Conservation (phyloP, 2,329 filamentous ascomycete genomes). For the Fusarium solani-melongenae region DNA sequence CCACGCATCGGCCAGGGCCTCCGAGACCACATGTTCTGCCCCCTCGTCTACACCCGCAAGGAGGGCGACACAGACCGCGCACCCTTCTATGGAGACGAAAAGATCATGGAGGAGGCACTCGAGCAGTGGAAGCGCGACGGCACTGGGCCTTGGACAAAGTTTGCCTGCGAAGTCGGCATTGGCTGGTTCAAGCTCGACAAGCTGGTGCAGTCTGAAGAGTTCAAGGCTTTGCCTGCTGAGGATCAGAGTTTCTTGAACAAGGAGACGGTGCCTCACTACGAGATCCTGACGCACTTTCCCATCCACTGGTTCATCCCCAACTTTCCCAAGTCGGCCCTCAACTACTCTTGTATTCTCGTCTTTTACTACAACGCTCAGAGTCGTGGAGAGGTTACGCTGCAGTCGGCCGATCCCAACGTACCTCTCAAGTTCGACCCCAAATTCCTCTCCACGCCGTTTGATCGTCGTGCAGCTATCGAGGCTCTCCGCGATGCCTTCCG, state of each 20-base stretch:
- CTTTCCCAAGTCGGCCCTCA: slow-evolving; percentile 49
- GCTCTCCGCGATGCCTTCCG: slow-evolving; percentile 55
- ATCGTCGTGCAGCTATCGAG: slow-evolving; percentile 62
- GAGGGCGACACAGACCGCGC: slow-evolving; percentile 55
- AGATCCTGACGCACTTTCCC: slow-evolving; percentile 61
- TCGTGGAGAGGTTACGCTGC: slow-evolving; percentile 62
- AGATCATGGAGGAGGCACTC: slow-evolving; percentile 57
- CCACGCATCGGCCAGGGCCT: slow-evolving; percentile 54
- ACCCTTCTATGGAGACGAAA: slow-evolving; percentile 56
- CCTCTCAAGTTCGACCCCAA: slow-evolving; percentile 65
- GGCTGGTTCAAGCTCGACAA: slow-evolving; percentile 58
- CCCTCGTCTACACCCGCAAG: slow-evolving; percentile 52
- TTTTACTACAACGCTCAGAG: slow-evolving; percentile 66
- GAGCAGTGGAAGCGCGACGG: slow-evolving; percentile 59
- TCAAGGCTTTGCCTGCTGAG: slow-evolving; percentile 57
- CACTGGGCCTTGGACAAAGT: slow-evolving; percentile 53
- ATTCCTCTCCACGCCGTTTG: slow-evolving; percentile 65
- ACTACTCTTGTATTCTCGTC: slow-evolving; percentile 56
- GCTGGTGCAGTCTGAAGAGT: slow-evolving; percentile 58
- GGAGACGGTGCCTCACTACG: slow-evolving; percentile 67
- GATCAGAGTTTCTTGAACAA: slow-evolving; percentile 57
- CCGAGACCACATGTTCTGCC: slow-evolving; percentile 53
- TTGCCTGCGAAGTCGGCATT: slow-evolving; percentile 52
- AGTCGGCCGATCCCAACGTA: slow-evolving; percentile 61
- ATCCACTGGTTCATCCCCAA: slow-evolving; percentile 56